A percentile compares a stretch with the other conserved stretches of the same genome.
These are phyloP conservation scores for Candida qinlingensis DNA, from an alignment of 805 yeast genomes.

Conservation along the genomic window DNA sequence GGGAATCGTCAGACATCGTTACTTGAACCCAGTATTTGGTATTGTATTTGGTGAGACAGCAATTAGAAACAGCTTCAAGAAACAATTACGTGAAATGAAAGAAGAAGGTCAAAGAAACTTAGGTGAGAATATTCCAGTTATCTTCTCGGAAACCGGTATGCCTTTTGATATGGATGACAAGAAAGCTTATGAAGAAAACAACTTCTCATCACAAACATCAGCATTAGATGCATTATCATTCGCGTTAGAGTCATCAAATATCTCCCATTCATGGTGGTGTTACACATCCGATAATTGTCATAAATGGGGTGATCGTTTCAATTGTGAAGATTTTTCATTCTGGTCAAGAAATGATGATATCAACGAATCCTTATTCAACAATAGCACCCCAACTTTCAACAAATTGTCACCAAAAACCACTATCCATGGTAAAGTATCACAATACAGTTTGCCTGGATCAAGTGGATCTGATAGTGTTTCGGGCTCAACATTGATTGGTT, in stretches of 20 bases:
- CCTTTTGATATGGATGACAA: conserved; percentile 93
- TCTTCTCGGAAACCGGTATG: conserved; percentile 95
- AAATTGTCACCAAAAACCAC: background rate
- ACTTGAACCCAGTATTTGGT: conserved; percentile 65
- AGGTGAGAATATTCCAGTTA: conserved; percentile 62
- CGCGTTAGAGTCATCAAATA: conserved; percentile 70
- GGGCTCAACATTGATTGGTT: background rate
- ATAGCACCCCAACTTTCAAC: no score
- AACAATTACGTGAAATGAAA: conserved; percentile 63
- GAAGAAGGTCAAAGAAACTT: conserved; percentile 56
- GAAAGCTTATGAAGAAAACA: conserved; percentile 59
- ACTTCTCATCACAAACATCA: conserved; percentile 65
- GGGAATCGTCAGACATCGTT: conserved; percentile 78
- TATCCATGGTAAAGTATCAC: background rate
- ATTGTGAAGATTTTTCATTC: conserved; percentile 87
- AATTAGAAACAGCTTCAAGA: conserved; percentile 65
- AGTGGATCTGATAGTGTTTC: background rate
- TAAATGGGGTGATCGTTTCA: conserved; percentile 89
- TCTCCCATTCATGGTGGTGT: conserved; percentile 83
- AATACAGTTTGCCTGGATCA: conserved; percentile 4
- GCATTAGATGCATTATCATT: conserved; percentile 80
- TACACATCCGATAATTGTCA: conserved; percentile 72
- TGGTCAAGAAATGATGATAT: conserved; percentile 63
- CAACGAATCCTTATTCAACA: background rate
- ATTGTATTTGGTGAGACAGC: conserved; percentile 78